Percentiles rank a stretch among this genome's conserved stretches.
These are phyloP conservation scores for Teunomyces panamensis DNA, from an alignment of 805 yeast species.

Conservation along the genomic window DNA sequence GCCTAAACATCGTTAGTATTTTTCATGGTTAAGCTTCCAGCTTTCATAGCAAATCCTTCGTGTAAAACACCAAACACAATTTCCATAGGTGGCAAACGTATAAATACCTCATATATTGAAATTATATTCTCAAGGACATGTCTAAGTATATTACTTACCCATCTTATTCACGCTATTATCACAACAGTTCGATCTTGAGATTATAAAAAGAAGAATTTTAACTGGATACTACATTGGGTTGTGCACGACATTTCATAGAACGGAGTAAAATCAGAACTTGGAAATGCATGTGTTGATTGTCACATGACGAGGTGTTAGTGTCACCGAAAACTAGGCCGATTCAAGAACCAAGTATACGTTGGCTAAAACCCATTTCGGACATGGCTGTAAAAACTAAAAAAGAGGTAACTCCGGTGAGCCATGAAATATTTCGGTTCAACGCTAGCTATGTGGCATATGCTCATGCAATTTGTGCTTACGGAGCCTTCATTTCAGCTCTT, in stretches of 20 bases:
- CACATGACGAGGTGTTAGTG: background rate
- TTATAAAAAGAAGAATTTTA: constrained; percentile 28
- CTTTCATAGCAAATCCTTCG: background rate
- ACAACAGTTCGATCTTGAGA: constrained; percentile 2
- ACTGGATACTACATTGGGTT: constrained; percentile 22
- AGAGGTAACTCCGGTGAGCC: background rate
- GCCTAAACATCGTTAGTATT: constrained; percentile 16
- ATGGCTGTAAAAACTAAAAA: background rate
- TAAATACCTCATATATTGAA: background rate
- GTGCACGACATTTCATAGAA: constrained; percentile 15
- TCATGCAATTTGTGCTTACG: constrained; percentile 68
- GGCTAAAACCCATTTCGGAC: background rate
- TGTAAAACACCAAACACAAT: background rate
- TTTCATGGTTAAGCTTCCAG: background rate
- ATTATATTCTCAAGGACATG: background rate
- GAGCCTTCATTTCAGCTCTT: constrained; percentile 76
- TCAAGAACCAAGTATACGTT: background rate
- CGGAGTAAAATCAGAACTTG: background rate
- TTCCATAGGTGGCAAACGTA: background rate
- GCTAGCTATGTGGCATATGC: constrained; percentile 67
- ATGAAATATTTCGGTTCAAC: constrained; percentile 37
- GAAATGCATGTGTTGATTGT: background rate
- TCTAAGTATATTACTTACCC: constrained; percentile 14
- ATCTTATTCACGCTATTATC: constrained; percentile 9
- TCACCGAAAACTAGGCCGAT: background rate